Base-by-base conservation (phyloP, 306 rosid genomes). In the Vicia villosa region DNA sequence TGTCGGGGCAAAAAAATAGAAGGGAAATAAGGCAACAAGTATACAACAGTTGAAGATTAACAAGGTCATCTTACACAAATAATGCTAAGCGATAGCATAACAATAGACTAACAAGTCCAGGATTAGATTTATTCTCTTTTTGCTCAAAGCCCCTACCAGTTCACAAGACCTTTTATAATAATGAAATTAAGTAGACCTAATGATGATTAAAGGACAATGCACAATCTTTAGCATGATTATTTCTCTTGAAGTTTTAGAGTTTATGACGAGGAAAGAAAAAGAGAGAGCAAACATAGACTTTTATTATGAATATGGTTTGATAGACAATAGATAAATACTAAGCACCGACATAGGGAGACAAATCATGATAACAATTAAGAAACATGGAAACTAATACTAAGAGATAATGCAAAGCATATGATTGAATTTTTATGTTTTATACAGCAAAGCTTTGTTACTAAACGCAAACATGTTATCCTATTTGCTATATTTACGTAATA, bases 1-100 rank as follows among this genome's bases (percentile, higher is more conserved):
- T 93, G 93, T 83, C 64, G 65, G 66, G 69, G 77, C 54, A 81
- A 54, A 77, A 70, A 26, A 26, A 62, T 42, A 60, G 40, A 36
- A 78, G 56, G 52, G 50, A 63, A 59, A 78, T 51, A 57, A 80
- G 74, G 70, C 16, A 75, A 49, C 64, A 59, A 71, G 74, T 46
- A 17, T 58, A 54, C 42, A 63, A 68, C 15, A 72, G 65, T 19
- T 8, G 15, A 73, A 60, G 55, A 56, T 67, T 50, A 68, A 38
- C 62, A 63, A 45, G 63, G 75, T 60, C 65, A 56, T 63, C 49
- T 63, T 55, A 46, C 38, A n/a, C 43, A 16, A 57, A 69, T 38
- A 17, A 69, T 49, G 24, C 63, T 24, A 45, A 12, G 43, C 13
- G 36, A 54, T 17, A 45, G 10, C 69, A 36, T 26, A 20, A 63